A percentile compares a stretch with the other conserved stretches of the same genome.
Conservation (phyloP, 441 rosid genomes). For the Jatropha multifida region DNA sequence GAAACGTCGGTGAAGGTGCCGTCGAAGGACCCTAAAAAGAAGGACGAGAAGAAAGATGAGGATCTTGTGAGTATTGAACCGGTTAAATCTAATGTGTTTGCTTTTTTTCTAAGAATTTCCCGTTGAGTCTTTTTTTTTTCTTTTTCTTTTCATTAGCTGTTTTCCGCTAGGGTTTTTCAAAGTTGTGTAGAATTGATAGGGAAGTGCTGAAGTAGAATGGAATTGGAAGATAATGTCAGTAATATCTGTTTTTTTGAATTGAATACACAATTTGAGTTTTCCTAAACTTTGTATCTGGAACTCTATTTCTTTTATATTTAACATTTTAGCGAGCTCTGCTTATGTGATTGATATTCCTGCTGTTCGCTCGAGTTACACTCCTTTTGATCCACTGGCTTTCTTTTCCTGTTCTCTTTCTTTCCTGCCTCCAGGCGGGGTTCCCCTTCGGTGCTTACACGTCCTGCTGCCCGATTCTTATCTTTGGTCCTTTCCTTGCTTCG, state of each 20-base stretch:
- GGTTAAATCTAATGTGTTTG: neutral
- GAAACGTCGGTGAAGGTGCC: constrained; percentile 66
- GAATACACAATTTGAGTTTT: neutral
- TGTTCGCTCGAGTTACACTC: too few species aligned
- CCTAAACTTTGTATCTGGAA: neutral
- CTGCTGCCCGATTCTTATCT: too few species aligned
- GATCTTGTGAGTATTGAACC: constrained; percentile 57
- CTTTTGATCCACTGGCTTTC: too few species aligned
- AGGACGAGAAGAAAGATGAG: constrained; percentile 87
- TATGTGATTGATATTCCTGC: too few species aligned
- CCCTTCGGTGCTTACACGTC: too few species aligned
- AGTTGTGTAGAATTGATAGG: too few species aligned
- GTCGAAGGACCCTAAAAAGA: constrained; percentile 83
- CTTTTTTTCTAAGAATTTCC: neutral
- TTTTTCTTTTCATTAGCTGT: too few species aligned
- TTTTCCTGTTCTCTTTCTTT: too few species aligned
- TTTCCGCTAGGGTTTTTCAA: neutral
- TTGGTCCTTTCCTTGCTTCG: too few species aligned
- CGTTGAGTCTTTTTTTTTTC: neutral
- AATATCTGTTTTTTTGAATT: too few species aligned
- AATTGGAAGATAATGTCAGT: neutral
- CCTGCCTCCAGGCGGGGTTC: too few species aligned
- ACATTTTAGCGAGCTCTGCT: neutral
- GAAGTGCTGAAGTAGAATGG: too few species aligned
- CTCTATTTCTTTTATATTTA: neutral